Evolutionary conservation across 2,329 filamentous ascomycete genomes (phyloP).

Genomic region (Epichloe hybrida): DNA sequence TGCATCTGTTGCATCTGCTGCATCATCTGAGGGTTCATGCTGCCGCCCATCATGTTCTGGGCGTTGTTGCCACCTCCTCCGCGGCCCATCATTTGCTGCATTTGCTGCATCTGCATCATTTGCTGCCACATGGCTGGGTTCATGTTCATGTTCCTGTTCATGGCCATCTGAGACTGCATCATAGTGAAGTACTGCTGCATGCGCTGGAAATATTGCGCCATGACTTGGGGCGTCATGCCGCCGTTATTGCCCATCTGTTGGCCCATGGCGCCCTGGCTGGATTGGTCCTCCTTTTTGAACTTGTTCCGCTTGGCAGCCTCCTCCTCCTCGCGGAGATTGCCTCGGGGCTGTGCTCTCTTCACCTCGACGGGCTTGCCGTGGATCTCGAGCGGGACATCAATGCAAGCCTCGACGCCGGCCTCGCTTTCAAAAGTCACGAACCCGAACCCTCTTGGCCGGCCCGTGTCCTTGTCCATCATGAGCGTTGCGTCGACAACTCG

Average conservation of each 20-base stretch:
- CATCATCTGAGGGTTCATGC: slow-evolving; percentile 41
- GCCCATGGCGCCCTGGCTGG: slow-evolving; percentile 19
- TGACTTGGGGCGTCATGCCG: slow-evolving; percentile 88
- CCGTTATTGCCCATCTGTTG: slow-evolving; percentile 31
- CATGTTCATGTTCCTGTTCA: slow-evolving; percentile 60
- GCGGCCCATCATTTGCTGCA: slow-evolving; percentile 42
- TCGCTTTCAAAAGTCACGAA: slow-evolving; percentile 98
- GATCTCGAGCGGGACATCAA: slow-evolving; percentile 76
- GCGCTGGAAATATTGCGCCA: slow-evolving; percentile 96
- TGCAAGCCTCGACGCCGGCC: slow-evolving; percentile 81
- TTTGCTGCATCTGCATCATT: slow-evolving; percentile 65
- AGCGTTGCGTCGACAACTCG: slow-evolving; percentile 93
- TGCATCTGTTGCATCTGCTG: slow-evolving; percentile 41
- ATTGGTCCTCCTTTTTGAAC: slow-evolving; percentile 40
- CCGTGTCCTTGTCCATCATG: slow-evolving; percentile 99
- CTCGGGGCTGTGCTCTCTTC: slow-evolving; percentile 91
- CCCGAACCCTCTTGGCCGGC: slow-evolving; percentile 88
- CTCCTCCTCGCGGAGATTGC: slow-evolving; percentile 86
- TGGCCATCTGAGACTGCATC: slow-evolving; percentile 88
- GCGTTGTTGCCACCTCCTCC: slow-evolving; percentile 21
- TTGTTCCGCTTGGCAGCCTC: slow-evolving; percentile 51
- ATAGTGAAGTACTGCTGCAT: slow-evolving; percentile 97
- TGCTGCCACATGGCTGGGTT: slow-evolving; percentile 67
- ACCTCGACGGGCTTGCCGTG: slow-evolving; percentile 95
- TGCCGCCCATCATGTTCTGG: slow-evolving; percentile 25